Evolutionary conservation across 225 moss, liverwort and hornwort species (phyloP).

Genomic region (Sphagnum contortum): DNA sequence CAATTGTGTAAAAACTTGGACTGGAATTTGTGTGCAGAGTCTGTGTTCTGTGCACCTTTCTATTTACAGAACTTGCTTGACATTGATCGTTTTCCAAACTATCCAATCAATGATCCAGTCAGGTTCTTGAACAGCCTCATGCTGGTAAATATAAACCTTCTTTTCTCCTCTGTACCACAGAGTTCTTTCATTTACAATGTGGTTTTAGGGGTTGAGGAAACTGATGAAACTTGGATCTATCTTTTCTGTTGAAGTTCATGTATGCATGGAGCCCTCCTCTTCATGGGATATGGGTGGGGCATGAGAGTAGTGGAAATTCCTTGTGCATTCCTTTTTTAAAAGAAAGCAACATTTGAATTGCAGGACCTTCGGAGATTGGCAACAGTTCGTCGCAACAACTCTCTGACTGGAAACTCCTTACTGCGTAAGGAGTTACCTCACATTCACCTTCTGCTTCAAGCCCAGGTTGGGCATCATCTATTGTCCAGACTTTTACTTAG

Average conservation of each 20-base stretch:
- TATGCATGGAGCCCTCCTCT: no score
- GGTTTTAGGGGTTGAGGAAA: no score
- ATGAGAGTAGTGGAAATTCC: no score
- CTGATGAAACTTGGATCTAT: no score
- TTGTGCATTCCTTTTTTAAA: no score
- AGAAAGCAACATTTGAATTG: background rate
- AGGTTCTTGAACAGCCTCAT: conserved; percentile 83
- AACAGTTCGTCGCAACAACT: conserved; percentile 18
- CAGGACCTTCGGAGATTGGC: conserved; percentile 73
- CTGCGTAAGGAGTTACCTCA: conserved; percentile 56
- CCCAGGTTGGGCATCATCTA: conserved; percentile 33
- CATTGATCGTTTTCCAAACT: conserved; percentile 78
- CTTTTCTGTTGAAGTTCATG: no score
- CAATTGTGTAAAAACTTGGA: no score
- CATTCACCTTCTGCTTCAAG: conserved; percentile 65
- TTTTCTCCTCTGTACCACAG: no score
- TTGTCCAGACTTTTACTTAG: no score
- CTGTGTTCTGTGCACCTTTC: conserved; percentile 88
- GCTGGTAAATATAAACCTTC: conserved; percentile 41
- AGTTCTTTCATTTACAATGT: no score
- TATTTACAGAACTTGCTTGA: conserved; percentile 95
- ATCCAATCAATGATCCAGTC: conserved; percentile 76
- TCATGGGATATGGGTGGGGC: no score
- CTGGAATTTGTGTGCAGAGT: conserved; percentile 32
- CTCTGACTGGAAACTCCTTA: conserved; percentile 34